Evolutionary conservation across 2,329 filamentous ascomycete species (phyloP), one percentile per base, ranked within the genome.

Genomic region (Chaetomium strumarium): DNA sequence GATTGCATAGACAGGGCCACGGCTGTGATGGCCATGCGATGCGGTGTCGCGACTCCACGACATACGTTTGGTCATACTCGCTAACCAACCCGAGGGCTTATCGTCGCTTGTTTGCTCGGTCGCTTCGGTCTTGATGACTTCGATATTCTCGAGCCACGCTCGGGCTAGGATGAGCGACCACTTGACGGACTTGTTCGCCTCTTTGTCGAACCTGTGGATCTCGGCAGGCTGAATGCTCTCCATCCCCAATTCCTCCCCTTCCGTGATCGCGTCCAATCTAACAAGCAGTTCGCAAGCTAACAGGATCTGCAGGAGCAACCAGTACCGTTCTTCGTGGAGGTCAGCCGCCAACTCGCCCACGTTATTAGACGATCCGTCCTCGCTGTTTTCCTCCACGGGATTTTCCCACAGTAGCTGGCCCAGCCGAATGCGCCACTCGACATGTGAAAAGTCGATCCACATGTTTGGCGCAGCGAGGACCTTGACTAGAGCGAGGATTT

Each of bases 401-500:
- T 73, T 70, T 14, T 78, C 83, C 85, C 85, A 90, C 2, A 90
- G 68, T 39, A 89, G 75, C 67, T 88, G 85, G 7, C 86, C 86
- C 1, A 90, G 72, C 12, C 84, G 76, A 53, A 90, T 85, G 36
- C 86, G 78, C 85, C 85, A 89, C 64, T 89, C 85, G 7, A 89
- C 82, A 31, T 83, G 76, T 17, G 84, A 85, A 58, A 90, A 86
- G 66, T 90, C 85, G 47, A 86, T 77, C 86, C 86, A 90, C 42
- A 87, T 78, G 51, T 85, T 84, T 49, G 82, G 76, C 8, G 80
- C 71, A 0, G 78, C 79, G 41, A 90, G 74, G 10, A 85, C 78
- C 63, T 81, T 81, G 42, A 89, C 75, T 16, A 90, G 69, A 4
- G 82, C 79, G 58, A 84, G 75, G 51, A 89, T 88, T 63, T 90